Conservation (phyloP, 345 rosid genomes). For the Turnera subulata region DNA sequence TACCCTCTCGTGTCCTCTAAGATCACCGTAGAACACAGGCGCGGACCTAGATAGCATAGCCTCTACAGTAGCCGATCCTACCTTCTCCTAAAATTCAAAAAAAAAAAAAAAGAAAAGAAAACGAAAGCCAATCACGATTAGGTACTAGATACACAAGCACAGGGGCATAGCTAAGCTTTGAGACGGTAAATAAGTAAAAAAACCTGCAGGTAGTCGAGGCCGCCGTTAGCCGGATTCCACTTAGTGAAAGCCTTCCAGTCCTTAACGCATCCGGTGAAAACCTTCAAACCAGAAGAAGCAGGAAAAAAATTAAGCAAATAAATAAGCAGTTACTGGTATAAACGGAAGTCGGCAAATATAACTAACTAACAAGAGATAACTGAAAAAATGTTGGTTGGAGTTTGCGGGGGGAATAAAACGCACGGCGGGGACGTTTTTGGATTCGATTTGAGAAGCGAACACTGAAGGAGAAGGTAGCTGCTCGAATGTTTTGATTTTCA, state of each 20-base stretch:
- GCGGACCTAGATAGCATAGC: conserved; percentile 74
- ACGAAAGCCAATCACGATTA: neutral
- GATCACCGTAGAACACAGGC: conserved; percentile 70
- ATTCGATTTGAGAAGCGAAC: conserved; percentile 58
- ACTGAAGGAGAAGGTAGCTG: conserved; percentile 43
- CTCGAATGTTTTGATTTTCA: conserved; percentile 37
- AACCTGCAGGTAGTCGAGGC: conserved; percentile 80
- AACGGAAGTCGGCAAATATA: neutral
- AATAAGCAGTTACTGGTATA: neutral
- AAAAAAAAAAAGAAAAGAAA: neutral
- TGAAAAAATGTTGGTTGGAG: neutral
- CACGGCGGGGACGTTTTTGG: conserved; percentile 69
- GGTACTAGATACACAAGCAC: neutral
- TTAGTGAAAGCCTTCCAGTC: conserved; percentile 57
- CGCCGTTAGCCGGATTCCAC: conserved; percentile 69
- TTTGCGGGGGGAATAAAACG: neutral
- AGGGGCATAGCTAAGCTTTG: no score
- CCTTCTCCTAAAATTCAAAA: conserved; percentile 42
- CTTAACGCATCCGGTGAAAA: conserved; percentile 50
- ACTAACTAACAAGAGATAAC: neutral
- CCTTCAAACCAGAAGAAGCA: conserved; percentile 35
- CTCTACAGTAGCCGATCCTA: conserved; percentile 62
- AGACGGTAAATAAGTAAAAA: neutral
- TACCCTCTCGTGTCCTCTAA: conserved; percentile 92
- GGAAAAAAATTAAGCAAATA: no score